Evolutionary conservation across 1,284 basidiomycete genomes (phyloP), one percentile per base, ranked within the genome.

Genomic region (Ganoderma resinaceum): DNA sequence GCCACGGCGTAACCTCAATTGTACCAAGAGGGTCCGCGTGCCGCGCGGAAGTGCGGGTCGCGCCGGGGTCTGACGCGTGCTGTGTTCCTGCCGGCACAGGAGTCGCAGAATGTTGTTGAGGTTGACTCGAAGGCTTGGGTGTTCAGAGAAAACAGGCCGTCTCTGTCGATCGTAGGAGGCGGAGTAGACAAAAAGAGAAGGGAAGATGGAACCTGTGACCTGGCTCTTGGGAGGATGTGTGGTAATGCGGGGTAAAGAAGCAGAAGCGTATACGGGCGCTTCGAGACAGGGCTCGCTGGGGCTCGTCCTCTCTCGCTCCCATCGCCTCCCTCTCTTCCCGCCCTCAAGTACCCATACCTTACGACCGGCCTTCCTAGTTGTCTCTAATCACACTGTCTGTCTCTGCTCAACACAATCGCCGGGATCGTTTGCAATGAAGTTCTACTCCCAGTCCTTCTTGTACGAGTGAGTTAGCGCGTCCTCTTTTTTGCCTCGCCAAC

Each of bases 401-500:
- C 11, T 35, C 29, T 33, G 26, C 52, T 55, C 23, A 55, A 52
- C 43, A 66, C 62, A 8, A 43, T 31, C 65, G 63, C 75, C 75
- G 80, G 80, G 80, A 73, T 83, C 81, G 82, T 83, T 77, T 78
- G 72, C 77, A 79, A 94, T 94, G 92, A 92, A 89, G 85, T 91
- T 93, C 83, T 94, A 91, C 76, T 86, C 90, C 33, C 91, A 93
- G 81, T 90, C 90, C 78, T 93, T 91, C 81, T 84, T 89, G 80
- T 94, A 93, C 83, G 91, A 94, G 92, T 93, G 75, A 78, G 90
- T 86, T 70, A 58, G 52, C 58, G 33, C 53, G 46, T 52, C 55
- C 35, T 14, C 18, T 33, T 59, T 52, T 40, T 38, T 37, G 40
- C 49, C 55, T 49, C 60, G 40, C 14, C 40, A 35, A n/a, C 16